Base-by-base conservation (phyloP, 345 rosid species). In the Euphorbia lathyris region DNA sequence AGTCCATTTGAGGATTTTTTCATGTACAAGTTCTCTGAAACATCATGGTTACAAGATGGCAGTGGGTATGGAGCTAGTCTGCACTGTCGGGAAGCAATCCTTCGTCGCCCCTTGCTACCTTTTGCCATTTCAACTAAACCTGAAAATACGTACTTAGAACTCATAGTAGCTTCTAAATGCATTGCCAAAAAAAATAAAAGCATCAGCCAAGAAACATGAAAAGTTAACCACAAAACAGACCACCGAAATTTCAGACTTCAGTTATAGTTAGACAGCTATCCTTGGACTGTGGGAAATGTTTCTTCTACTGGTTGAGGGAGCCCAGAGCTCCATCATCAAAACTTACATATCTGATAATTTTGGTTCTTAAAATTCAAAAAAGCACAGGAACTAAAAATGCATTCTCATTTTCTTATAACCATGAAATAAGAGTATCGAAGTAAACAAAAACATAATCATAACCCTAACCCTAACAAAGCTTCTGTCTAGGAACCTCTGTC, bases 21-120 rank as follows among this genome's bases (percentile, higher is more conserved):
- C 5, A 80, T 62, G 72, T 76, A 71, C 63, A 64, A 45, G 16
- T 82, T 83, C 74, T 77, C 80, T 3, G 81, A 29, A 29, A 81
- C 74, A 30, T 58, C 66, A 1, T 65, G 84, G n/a, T 77, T 73
- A 51, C 80, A 76, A 45, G 84, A 78, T 26, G 79, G 61, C 55
- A 80, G 65, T 2, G 79, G 77, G 77, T 84, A 91, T 9, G 93
- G 97, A 14, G 86, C 72, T 47, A 75, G 68, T 75, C 86, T 86
- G 71, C 75, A 67, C 43, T 75, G 84, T 29, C 88, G 82, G 5
- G n/a, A n/a, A n/a, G n/a, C n/a, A n/a, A n/a, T n/a, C n/a, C 88
- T 85, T 50, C 87, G 86, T 65, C 81, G 82, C 70, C 75, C 83
- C 69, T 77, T 87, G 84, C 83, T 76, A 78, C 81, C 89, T 78